phyloP scores from a whole-genome alignment of 192 early-diverging fungal species.

The Phlyctochytrium arcticum region DNA sequence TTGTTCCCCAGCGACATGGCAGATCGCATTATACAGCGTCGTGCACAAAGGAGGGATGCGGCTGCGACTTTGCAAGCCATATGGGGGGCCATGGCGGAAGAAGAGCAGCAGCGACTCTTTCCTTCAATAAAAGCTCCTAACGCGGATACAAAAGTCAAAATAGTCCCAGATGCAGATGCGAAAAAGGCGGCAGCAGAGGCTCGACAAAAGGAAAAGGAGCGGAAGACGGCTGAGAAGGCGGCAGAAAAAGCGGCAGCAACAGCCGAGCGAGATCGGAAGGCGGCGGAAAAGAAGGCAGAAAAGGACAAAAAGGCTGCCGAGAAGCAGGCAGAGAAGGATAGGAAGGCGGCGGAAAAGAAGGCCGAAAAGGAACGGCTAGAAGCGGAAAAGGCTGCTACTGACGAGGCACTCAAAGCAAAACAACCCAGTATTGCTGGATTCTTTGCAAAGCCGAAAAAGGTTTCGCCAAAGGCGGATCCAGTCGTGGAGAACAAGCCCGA shows the following conservation, averaged over 20 bases:
- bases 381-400: slow-evolving; percentile 9
- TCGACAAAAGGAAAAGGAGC: slow-evolving; percentile 19
- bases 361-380: slow-evolving; percentile 28
- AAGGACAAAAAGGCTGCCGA: slow-evolving; percentile 16
- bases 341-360: slow-evolving; percentile 14
- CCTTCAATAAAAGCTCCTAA: background rate
- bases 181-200: slow-evolving; percentile 3
- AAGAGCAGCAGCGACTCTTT: slow-evolving; percentile 1
- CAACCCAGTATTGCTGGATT: slow-evolving; percentile 11
- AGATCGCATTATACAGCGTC: slow-evolving; percentile 24
- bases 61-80: background rate
- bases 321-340: slow-evolving; percentile 6
- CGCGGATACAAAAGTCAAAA: background rate
- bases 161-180: background rate
- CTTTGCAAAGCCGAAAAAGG: slow-evolving; percentile 9
- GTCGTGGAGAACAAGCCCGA: background rate
- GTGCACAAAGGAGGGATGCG: slow-evolving; percentile 17
- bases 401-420: slow-evolving; percentile 30
- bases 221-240: slow-evolving; percentile 18
- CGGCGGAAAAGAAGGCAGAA: slow-evolving; percentile 34
- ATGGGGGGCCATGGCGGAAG: background rate
- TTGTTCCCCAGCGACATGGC: slow-evolving; percentile 44
- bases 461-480: slow-evolving; percentile 24
- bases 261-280: background rate
- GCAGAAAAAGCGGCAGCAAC: slow-evolving; percentile 30